phyloP scores from a whole-genome alignment of 495 filamentous ascomycete species.

The Penicillium verhagenii region DNA sequence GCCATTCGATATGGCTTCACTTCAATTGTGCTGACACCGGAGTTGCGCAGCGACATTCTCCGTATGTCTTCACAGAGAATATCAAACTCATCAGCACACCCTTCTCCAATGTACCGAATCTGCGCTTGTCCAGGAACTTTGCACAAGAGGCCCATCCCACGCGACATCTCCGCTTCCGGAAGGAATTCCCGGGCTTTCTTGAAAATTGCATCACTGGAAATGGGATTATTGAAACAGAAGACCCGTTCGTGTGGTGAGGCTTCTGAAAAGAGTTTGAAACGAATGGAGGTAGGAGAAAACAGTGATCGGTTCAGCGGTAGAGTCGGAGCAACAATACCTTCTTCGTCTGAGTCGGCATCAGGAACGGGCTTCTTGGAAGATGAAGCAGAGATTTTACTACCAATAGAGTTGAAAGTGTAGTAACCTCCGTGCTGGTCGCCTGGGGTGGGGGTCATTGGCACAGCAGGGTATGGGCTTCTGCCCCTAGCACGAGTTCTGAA shows the following conservation, averaged over 20 bases:
- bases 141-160: constrained; percentile 12
- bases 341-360: background rate
- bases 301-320: background rate
- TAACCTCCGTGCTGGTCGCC: too few relatives aligned
- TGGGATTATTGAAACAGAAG: constrained; percentile 16
- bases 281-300: background rate
- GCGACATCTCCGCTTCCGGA: background rate
- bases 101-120: constrained; percentile 19
- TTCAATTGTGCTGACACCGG: constrained; percentile 6
- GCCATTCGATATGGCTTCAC: too few relatives aligned
- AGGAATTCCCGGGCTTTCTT: constrained; percentile 24
- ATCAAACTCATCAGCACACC: constrained; percentile 22
- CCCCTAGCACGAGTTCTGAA: too few relatives aligned
- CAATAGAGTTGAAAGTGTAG: too few relatives aligned
- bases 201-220: constrained; percentile 14
- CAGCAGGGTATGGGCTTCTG: too few relatives aligned
- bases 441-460: too few relatives aligned
- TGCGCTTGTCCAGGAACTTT: constrained; percentile 16
- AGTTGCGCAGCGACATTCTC: background rate
- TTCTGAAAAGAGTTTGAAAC: constrained; percentile 10
- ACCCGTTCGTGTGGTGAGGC: background rate
- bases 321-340: background rate
- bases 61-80: constrained; percentile 19
- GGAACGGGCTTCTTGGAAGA: background rate
- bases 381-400: background rate